A percentile compares a stretch with the other conserved stretches of the same genome.
phyloP scores from a whole-genome alignment of 2,329 filamentous ascomycete genomes.

The Volutella citrinella region DNA sequence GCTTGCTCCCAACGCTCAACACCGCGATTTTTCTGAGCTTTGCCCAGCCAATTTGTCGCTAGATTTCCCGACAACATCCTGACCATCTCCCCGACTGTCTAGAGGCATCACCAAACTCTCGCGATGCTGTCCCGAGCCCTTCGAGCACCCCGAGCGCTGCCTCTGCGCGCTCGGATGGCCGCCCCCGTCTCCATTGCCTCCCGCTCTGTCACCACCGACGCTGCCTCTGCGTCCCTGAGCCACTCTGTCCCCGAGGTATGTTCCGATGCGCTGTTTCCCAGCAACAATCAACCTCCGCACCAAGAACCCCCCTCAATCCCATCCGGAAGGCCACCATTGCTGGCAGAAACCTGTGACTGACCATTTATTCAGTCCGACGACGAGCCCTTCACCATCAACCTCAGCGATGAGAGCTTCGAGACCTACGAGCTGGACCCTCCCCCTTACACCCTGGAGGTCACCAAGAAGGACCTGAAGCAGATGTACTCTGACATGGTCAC shows the following conservation, averaged over 20 bases:
- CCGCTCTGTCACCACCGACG: slow-evolving; percentile 90
- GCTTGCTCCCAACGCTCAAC: slow-evolving; percentile 40
- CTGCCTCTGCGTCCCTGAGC: slow-evolving; percentile 85
- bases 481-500: slow-evolving; percentile 99
- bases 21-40: slow-evolving; percentile 44
- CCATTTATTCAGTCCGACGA: slow-evolving; percentile 71
- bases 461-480: slow-evolving; percentile 97
- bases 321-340: too few species aligned
- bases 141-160: slow-evolving; percentile 57
- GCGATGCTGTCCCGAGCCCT: slow-evolving; percentile 71
- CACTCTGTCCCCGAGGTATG: slow-evolving; percentile 59
- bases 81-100: slow-evolving; percentile 26
- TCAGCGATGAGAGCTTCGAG: slow-evolving; percentile 99
- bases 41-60: slow-evolving; percentile 30
- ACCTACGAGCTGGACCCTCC: slow-evolving; percentile 98
- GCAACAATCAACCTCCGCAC: slow-evolving; percentile 6
- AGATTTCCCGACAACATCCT: slow-evolving; percentile 28
- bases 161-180: slow-evolving; percentile 50
- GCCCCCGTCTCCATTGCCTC: slow-evolving; percentile 47
- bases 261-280: slow-evolving; percentile 24
- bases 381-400: slow-evolving; percentile 84
- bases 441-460: slow-evolving; percentile 85
- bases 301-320: slow-evolving; percentile 4
- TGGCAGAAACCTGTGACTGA: too few species aligned
- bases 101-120: slow-evolving; percentile 29